Conservation (phyloP, 768 basidiomycete genomes). For the Calocybe cyanea region DNA sequence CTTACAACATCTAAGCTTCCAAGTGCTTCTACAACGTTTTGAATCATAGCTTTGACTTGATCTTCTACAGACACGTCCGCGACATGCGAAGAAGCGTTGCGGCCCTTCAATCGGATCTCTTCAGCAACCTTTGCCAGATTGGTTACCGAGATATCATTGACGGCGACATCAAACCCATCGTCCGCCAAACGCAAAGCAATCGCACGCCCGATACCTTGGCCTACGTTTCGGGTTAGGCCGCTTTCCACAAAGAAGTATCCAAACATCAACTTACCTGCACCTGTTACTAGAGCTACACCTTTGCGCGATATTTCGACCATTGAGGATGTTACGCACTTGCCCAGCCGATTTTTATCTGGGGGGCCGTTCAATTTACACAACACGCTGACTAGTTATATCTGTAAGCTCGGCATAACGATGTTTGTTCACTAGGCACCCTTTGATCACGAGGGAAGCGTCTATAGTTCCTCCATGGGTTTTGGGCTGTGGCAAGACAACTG, state of each 20-base stretch:
- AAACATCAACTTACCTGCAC: conserved; percentile 8
- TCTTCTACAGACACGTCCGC: conserved; percentile 20
- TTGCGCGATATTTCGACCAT: too few relatives aligned
- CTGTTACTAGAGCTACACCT: conserved; percentile 14
- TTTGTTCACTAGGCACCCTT: too few relatives aligned
- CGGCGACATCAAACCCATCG: conserved; percentile 18
- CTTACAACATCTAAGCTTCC: conserved; percentile 31
- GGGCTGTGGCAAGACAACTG: too few relatives aligned
- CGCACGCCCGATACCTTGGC: conserved; percentile 18
- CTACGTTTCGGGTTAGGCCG: conserved; percentile 2
- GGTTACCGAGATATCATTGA: too few relatives aligned
- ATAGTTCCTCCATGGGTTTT: too few relatives aligned
- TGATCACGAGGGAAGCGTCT: too few relatives aligned
- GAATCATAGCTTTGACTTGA: conserved; percentile 20
- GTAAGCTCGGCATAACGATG: too few relatives aligned
- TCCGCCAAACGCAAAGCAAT: conserved; percentile 18
- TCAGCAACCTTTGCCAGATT: too few relatives aligned
- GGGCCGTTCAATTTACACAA: too few relatives aligned
- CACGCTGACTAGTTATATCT: too few relatives aligned
- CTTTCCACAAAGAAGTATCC: neutral
- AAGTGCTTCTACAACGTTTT: conserved; percentile 11
- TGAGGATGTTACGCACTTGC: too few relatives aligned
- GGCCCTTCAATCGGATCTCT: conserved; percentile 17
- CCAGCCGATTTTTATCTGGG: too few relatives aligned
- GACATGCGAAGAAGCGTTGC: conserved; percentile 12